Percentiles rank a stretch among this genome's conserved stretches.
phyloP scores from a whole-genome alignment of 805 yeast species.

The Metschnikowia arizonensis region DNA sequence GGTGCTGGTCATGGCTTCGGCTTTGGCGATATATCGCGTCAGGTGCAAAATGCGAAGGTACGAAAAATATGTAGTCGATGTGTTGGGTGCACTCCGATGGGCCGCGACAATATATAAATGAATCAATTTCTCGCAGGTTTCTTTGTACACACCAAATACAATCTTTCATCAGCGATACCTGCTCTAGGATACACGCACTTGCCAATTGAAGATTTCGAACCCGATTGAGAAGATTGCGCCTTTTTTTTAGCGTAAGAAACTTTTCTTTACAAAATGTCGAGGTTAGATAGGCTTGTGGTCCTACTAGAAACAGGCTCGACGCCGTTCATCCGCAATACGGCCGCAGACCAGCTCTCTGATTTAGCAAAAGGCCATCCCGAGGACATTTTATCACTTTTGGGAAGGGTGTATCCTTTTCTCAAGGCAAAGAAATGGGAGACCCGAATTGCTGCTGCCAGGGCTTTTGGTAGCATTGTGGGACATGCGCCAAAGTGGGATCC shows the following conservation, averaged over 20 bases:
- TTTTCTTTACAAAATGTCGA: slow-evolving; percentile 29
- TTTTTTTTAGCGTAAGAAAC: not conserved
- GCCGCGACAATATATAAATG: slow-evolving; percentile 13
- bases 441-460: slow-evolving; percentile 88
- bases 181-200: not conserved
- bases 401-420: slow-evolving; percentile 87
- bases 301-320: slow-evolving; percentile 91
- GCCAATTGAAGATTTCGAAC: slow-evolving; percentile 1
- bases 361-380: slow-evolving; percentile 93
- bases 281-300: slow-evolving; percentile 55
- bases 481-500: slow-evolving; percentile 86
- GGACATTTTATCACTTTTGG: slow-evolving; percentile 74
- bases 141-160: slow-evolving; percentile 11
- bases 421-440: slow-evolving; percentile 92
- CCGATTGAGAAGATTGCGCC: not conserved
- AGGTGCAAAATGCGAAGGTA: not conserved
- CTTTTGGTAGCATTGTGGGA: slow-evolving; percentile 87
- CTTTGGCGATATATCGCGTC: not conserved
- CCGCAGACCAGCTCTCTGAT: slow-evolving; percentile 95
- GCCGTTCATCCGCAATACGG: slow-evolving; percentile 87
- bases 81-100: slow-evolving; percentile 14
- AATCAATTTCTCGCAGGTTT: slow-evolving; percentile 13
- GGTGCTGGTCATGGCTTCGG: not conserved
- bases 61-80: slow-evolving; percentile 2
- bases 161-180: slow-evolving; percentile 3